phyloP scores from a whole-genome alignment of 2,329 filamentous ascomycete species.

The Aureobasidium sp. region DNA sequence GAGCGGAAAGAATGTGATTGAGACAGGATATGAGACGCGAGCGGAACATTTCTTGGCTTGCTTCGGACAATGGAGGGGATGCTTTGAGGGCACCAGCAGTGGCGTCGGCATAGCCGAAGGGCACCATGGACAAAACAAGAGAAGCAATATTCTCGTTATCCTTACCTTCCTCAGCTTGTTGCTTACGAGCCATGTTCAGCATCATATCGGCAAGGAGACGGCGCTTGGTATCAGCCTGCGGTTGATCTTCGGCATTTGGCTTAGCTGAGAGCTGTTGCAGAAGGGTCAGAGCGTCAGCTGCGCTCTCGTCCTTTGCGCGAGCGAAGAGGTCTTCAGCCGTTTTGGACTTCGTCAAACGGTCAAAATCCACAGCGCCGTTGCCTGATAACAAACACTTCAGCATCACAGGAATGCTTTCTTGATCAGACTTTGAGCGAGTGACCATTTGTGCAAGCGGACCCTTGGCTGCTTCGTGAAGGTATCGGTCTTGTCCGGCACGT shows the following conservation, averaged over 20 bases:
- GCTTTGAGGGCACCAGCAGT: conserved; percentile 15
- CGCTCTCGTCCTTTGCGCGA: conserved; percentile 42
- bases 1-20: conserved; percentile 36
- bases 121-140: conserved; percentile 17
- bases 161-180: conserved; percentile 18
- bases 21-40: conserved; percentile 47
- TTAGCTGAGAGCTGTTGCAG: conserved; percentile 38
- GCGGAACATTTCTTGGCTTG: conserved; percentile 43
- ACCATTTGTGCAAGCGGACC: conserved; percentile 68
- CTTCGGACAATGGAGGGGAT: conserved; percentile 33
- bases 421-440: conserved; percentile 51
- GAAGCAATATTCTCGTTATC: conserved; percentile 17
- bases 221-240: conserved; percentile 36
- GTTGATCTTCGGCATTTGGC: conserved; percentile 35
- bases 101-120: conserved; percentile 28
- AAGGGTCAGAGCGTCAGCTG: conserved; percentile 29
- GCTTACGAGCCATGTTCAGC: conserved; percentile 38
- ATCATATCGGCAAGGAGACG: conserved; percentile 45
- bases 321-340: conserved; percentile 68
- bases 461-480: conserved; percentile 68
- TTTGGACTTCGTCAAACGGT: conserved; percentile 77
- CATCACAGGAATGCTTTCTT: conserved; percentile 50
- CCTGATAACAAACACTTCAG: conserved; percentile 60
- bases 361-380: conserved; percentile 68
- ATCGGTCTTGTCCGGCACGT: conserved; percentile 65